A percentile compares a stretch with the other conserved stretches of the same genome.
Evolutionary conservation across 257 asterid genomes (phyloP).

Genomic region (Cruciata laevipes): DNA sequence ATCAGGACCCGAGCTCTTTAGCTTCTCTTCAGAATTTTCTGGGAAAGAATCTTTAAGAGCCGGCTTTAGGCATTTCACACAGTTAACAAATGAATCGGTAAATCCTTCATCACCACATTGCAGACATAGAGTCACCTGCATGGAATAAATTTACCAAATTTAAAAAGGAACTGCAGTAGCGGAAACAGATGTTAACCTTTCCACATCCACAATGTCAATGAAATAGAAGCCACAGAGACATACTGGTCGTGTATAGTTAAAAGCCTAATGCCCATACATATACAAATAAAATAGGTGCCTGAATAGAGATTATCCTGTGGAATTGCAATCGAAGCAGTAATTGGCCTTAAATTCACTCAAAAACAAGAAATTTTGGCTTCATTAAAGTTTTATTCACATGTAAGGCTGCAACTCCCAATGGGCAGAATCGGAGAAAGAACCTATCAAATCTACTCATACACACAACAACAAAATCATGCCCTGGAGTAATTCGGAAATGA

Average conservation of each 20-base stretch:
- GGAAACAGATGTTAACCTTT: background rate
- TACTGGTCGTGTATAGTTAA: background rate
- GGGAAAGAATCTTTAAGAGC: background rate
- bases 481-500: background rate
- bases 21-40: background rate
- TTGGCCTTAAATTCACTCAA: background rate
- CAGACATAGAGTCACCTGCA: constrained; percentile 46
- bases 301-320: background rate
- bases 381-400: background rate
- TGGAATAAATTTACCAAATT: background rate
- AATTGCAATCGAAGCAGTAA: background rate
- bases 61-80: constrained; percentile 44
- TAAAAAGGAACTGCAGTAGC: background rate
- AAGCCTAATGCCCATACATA: background rate
- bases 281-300: background rate
- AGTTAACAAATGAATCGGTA: constrained; percentile 43
- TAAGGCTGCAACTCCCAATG: background rate
- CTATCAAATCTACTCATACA: background rate
- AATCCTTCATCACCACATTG: constrained; percentile 60
- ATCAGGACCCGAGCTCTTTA: constrained; percentile 1
- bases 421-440: background rate
- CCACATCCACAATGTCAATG: background rate
- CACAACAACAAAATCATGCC: background rate
- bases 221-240: background rate
- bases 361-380: background rate